Conservation (phyloP, 495 filamentous ascomycete genomes). For the Parathielavia hyrcaniae region DNA sequence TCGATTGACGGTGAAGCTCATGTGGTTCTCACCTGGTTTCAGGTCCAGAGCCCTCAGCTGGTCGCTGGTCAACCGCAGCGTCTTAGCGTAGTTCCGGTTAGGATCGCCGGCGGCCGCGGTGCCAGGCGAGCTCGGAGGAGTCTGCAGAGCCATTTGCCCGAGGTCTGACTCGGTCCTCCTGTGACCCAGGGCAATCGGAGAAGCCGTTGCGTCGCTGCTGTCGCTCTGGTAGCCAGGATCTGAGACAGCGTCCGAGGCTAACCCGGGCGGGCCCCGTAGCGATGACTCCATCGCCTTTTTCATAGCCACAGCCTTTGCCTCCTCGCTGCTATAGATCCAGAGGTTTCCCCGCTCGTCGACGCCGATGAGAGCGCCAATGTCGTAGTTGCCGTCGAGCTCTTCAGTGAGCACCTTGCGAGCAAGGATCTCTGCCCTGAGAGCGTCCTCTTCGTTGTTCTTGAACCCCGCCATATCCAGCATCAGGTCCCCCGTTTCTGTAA, state of each 20-base stretch:
- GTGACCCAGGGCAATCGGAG: constrained; percentile 36
- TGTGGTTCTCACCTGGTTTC: constrained; percentile 76
- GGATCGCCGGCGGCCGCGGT: constrained; percentile 54
- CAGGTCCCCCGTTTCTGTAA: constrained; percentile 89
- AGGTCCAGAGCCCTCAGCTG: constrained; percentile 84
- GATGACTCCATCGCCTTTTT: constrained; percentile 41
- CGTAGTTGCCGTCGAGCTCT: constrained; percentile 89
- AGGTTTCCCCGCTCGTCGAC: constrained; percentile 93
- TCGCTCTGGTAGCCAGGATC: constrained; percentile 96
- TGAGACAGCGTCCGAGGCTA: constrained; percentile 69
- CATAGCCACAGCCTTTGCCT: constrained; percentile 74
- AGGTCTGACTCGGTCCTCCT: constrained; percentile 61
- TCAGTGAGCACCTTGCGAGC: constrained; percentile 94
- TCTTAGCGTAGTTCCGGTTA: constrained; percentile 89
- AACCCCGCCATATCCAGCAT: constrained; percentile 99
- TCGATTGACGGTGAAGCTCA: constrained; percentile 94
- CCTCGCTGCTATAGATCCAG: constrained; percentile 98
- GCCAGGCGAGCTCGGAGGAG: constrained; percentile 72
- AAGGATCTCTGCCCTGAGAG: constrained; percentile 80
- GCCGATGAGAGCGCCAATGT: constrained; percentile 91
- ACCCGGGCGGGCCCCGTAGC: constrained; percentile 43
- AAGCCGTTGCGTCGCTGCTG: constrained; percentile 35
- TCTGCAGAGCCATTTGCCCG: constrained; percentile 59
- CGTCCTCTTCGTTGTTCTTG: constrained; percentile 87
- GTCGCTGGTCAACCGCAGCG: constrained; percentile 89